Conservation (phyloP, 2,329 filamentous ascomycete genomes). For the Colletotrichum liriopes region DNA sequence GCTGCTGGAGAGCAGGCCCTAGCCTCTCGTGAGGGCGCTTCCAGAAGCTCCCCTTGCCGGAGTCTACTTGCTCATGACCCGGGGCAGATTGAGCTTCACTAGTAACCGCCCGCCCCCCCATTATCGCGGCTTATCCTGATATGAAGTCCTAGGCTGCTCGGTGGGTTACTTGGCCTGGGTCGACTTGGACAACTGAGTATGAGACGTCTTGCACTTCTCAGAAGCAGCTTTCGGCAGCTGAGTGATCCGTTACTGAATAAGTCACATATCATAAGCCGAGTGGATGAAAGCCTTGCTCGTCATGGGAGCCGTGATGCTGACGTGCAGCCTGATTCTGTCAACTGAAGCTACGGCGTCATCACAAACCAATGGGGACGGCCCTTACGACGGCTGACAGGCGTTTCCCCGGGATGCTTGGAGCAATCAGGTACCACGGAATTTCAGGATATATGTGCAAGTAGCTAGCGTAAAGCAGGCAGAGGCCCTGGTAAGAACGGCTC, state of each 20-base stretch:
- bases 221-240: neutral
- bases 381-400: neutral
- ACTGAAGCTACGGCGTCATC: neutral
- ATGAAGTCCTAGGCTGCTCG: too few species aligned
- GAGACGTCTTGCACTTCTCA: neutral
- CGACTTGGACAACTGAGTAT: neutral
- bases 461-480: neutral
- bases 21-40: too few species aligned
- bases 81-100: too few species aligned
- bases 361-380: neutral
- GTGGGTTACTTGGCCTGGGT: neutral
- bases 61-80: too few species aligned
- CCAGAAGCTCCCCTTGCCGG: too few species aligned
- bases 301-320: neutral
- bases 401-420: too few species aligned
- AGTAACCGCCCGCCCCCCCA: too few species aligned
- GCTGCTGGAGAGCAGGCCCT: neutral
- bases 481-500: neutral
- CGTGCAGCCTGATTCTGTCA: neutral
- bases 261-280: neutral
- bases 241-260: neutral
- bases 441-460: neutral
- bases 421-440: neutral
- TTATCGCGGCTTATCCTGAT: too few species aligned
- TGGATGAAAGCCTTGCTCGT: too few species aligned